Base-by-base conservation (phyloP, 148 eudicot genomes). In the Talinum fruticosum region DNA sequence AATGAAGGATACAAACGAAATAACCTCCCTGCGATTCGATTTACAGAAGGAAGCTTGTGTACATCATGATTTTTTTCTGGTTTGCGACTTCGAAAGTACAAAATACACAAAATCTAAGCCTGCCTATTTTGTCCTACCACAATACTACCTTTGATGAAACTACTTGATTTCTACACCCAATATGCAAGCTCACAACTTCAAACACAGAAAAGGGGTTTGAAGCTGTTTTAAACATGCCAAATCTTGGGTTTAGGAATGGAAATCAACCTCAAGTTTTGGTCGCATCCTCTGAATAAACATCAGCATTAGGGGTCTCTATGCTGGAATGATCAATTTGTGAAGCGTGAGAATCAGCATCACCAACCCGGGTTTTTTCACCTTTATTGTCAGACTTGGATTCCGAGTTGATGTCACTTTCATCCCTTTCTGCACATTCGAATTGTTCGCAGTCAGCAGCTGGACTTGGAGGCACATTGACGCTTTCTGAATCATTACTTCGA, bases 371-470 rank as follows among this genome's bases (percentile, higher is more conserved):
- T 6, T 51, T 73, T 16, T 53, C 44, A 21, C 30, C 41, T 15
- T 10, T 6, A 7, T 35, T 2, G 12, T 65, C 41, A 23, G 75
- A 49, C 26, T 96, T 97, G 61, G 97, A 89, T 15, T 8, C 64
- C 10, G 78, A 94, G 83, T 88, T 91, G 26, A 51, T 83, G 81
- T 89, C 96, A 28, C 83, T 74, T 16, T 59, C 64, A n/a, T 90
- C 99, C 80, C 81, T 82, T 57, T 86, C 97, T 0, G 86, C 84
- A 32, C 86, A 82, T 38, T 89, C 97, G 36, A 96, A 78, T 44
- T 91, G 92, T 72, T 89, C 77, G 54, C 87, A 87, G 73, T 90
- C 93, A 1, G 90, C 90, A 38, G 61, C 93, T 13, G 28, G 65
- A 13, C 29, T 59, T 2, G 75, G 78, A 37, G 71, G 34, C 1